Evolutionary conservation across 2,329 filamentous ascomycete species (phyloP).

Genomic region (Sporothrix schenckii): DNA sequence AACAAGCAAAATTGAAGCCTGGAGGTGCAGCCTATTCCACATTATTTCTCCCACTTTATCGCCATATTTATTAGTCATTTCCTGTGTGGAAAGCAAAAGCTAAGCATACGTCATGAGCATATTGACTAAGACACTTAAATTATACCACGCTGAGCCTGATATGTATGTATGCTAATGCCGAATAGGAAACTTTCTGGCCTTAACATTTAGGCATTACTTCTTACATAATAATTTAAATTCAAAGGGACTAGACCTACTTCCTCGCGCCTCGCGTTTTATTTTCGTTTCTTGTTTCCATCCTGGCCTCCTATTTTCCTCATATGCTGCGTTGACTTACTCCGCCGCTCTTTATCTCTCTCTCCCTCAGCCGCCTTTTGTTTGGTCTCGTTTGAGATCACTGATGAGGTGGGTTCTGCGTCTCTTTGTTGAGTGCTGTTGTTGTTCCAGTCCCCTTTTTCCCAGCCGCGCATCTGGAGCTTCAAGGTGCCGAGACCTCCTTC

Average conservation of each 20-base stretch:
- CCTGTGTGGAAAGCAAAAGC: too few relatives aligned
- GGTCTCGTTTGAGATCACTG: conserved; percentile 19
- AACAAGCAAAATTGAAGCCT: neutral
- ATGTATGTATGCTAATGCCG: too few relatives aligned
- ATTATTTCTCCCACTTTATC: conserved; percentile 10
- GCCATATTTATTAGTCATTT: neutral
- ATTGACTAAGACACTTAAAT: too few relatives aligned
- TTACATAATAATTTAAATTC: too few relatives aligned
- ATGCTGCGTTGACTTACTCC: conserved; percentile 25
- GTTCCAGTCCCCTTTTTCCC: neutral
- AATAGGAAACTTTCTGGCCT: too few relatives aligned
- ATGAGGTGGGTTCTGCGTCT: conserved; percentile 9
- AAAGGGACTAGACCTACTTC: neutral
- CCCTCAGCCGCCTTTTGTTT: neutral
- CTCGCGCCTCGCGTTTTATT: conserved; percentile 4
- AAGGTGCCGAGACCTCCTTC: neutral
- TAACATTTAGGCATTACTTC: too few relatives aligned
- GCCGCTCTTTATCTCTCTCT: conserved; percentile 25
- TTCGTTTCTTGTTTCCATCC: neutral
- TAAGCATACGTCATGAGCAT: too few relatives aligned
- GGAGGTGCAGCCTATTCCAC: neutral
- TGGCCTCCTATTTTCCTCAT: neutral
- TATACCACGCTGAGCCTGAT: too few relatives aligned
- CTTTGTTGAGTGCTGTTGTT: neutral
- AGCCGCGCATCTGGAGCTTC: neutral